A percentile compares a stretch with the other conserved stretches of the same genome.
These are phyloP conservation scores for Paecilomyces variotii DNA, from an alignment of 2,329 filamentous ascomycete genomes.

Conservation along the genomic window DNA sequence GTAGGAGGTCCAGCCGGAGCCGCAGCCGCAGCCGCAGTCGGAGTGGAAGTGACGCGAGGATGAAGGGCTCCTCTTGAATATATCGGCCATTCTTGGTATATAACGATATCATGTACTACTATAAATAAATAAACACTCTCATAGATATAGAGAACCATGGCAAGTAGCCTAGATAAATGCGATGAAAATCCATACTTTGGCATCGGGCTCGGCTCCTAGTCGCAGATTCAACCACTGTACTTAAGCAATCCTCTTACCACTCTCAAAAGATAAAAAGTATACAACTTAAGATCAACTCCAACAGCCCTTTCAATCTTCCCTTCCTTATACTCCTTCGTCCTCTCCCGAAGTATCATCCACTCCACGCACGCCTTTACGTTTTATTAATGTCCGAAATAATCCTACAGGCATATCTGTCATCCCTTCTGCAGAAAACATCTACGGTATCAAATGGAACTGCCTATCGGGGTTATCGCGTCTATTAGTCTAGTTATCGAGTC, in stretches of 20 bases:
- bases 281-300: neutral
- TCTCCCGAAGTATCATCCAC: slow-evolving; percentile 49
- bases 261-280: too few relatives aligned
- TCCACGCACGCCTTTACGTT: slow-evolving; percentile 35
- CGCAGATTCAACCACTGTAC: neutral
- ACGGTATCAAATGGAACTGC: too few relatives aligned
- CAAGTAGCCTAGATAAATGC: neutral
- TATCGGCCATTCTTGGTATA: neutral
- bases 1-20: neutral
- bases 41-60: neutral
- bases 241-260: too few relatives aligned
- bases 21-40: slow-evolving; percentile 7
- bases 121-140: neutral
- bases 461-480: too few relatives aligned
- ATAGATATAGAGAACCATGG: neutral
- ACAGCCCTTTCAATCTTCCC: slow-evolving; percentile 6
- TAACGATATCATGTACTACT: neutral
- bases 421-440: too few relatives aligned
- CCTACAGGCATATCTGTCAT: slow-evolving; percentile 22
- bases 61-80: neutral
- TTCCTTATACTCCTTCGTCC: slow-evolving; percentile 58
- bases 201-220: neutral
- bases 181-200: neutral
- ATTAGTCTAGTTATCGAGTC: too few relatives aligned
- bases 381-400: slow-evolving; percentile 58